Evolutionary conservation across 2,329 filamentous ascomycete genomes (phyloP).

Genomic region (Dactylellina haptotyla): DNA sequence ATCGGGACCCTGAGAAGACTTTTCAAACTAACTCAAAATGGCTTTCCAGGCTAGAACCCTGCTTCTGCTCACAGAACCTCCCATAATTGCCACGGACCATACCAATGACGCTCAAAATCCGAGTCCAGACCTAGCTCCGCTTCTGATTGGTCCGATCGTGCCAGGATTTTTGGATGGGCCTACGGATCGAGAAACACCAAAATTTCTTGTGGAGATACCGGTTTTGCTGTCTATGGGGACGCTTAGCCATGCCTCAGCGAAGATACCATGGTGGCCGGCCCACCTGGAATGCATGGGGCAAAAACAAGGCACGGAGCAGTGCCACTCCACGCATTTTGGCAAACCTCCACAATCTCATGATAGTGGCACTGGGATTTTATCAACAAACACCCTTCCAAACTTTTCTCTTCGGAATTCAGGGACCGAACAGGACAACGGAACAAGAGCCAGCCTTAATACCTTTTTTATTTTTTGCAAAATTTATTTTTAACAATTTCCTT

Average conservation of each 20-base stretch:
- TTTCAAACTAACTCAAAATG: not conserved
- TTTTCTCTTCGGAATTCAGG: not conserved
- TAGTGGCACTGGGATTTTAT: slow-evolving; percentile 4
- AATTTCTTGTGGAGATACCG: slow-evolving; percentile 45
- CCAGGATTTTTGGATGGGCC: slow-evolving; percentile 31
- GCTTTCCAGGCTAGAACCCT: slow-evolving; percentile 16
- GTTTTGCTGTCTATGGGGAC: slow-evolving; percentile 25
- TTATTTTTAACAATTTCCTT: slow-evolving; percentile 15
- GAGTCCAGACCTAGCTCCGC: not conserved
- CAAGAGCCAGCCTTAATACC: not conserved
- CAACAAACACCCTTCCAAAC: not conserved
- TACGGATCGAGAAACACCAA: slow-evolving; percentile 46
- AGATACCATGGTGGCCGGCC: slow-evolving; percentile 10
- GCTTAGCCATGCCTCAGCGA: slow-evolving; percentile 32
- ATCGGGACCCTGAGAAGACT: slow-evolving; percentile 42
- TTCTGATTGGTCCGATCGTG: slow-evolving; percentile 46
- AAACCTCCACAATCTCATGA: slow-evolving; percentile 2
- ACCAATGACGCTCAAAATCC: slow-evolving; percentile 32
- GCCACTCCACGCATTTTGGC: not conserved
- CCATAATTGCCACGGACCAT: slow-evolving; percentile 29
- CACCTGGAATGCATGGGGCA: slow-evolving; percentile 19
- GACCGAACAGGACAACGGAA: slow-evolving; percentile 7
- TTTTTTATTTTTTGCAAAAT: slow-evolving; percentile 1
- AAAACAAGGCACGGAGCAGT: slow-evolving; percentile 23
- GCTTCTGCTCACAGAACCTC: slow-evolving; percentile 18